Base-by-base conservation (phyloP, 139 green algal species). In the Tetradesmus obliquus region DNA sequence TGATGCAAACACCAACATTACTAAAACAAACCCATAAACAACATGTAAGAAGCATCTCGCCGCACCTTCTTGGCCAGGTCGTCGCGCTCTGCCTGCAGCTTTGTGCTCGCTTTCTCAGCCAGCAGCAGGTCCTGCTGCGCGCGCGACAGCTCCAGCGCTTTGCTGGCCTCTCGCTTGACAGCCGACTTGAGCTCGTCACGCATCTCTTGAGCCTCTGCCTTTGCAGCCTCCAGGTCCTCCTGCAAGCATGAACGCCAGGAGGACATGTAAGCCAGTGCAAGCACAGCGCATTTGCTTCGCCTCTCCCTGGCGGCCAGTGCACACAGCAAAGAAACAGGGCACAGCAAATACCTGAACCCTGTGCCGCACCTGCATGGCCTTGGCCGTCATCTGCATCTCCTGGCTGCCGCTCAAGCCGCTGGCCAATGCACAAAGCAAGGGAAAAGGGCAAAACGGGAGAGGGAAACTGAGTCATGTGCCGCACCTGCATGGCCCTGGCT, bases 81-180 rank as follows among this genome's bases (percentile, higher is more conserved):
- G 19, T 91, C 87, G 6, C 87, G n/a, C 76, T 91, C 87, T 58
- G 74, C 76, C 57, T 91, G 74, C 87, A 91, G 76, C 60, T 85
- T 91, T 2, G n/a, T 24, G 9, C 15, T 55, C 3, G 87, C 87
- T 55, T 91, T 91, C 55, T 91, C 87, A 20, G 87, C 87, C 12
- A 91, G 74, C n/a, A 91, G 74, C 87, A 91, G 55, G 76, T 91
- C 87, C 87, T 91, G 87, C 54, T 85, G 87, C 20, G 86, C 86
- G 3, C 86, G 20, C 51, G 54, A 76, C 32, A 90, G 71, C 69
- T 90, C 86, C 45, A 90, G 54, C 6, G 84, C 58, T 85, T 91
- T 60, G 74, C 76, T 79, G 76, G 60, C 87, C 55, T 91, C 74
- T 10, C 74, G n/a, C 76, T 74, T 86, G 17, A 91, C 74, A 3